phyloP scores from a whole-genome alignment of 2,329 filamentous ascomycete genomes.

The Bretziella fagacearum region DNA sequence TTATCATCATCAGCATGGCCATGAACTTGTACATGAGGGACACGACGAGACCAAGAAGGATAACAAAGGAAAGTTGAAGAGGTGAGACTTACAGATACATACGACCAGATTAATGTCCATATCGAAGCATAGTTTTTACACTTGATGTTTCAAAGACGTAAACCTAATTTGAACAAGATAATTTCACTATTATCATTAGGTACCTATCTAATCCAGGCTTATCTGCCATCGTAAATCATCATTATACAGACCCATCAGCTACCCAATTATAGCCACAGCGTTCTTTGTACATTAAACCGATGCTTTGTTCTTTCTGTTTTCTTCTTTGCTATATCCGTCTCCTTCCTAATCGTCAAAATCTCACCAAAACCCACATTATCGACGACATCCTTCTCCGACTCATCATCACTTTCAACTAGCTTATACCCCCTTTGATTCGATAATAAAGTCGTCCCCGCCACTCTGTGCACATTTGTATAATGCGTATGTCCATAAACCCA shows the following conservation, averaged over 20 bases:
- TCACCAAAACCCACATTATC: background rate
- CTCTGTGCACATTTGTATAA: conserved; percentile 24
- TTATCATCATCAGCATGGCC: background rate
- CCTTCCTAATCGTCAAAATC: background rate
- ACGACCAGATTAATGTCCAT: background rate
- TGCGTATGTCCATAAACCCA: conserved; percentile 36
- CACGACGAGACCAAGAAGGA: background rate
- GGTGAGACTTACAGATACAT: background rate
- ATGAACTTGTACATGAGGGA: background rate
- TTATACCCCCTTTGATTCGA: conserved; percentile 31
- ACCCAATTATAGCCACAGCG: conserved; percentile 6
- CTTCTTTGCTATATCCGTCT: background rate
- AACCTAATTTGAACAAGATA: too few species aligned
- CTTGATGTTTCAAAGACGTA: too few species aligned
- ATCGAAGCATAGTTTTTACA: too few species aligned
- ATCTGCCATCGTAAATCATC: too few species aligned
- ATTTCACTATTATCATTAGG: too few species aligned
- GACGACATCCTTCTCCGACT: background rate
- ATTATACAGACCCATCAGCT: too few species aligned
- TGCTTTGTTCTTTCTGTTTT: background rate
- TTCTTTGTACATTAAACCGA: conserved; percentile 2
- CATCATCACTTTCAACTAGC: conserved; percentile 16
- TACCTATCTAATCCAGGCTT: too few species aligned
- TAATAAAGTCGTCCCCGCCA: conserved; percentile 24
- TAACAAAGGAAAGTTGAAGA: background rate